Conservation (phyloP, 1,284 basidiomycete genomes). For the Ceratobasidium sp. region DNA sequence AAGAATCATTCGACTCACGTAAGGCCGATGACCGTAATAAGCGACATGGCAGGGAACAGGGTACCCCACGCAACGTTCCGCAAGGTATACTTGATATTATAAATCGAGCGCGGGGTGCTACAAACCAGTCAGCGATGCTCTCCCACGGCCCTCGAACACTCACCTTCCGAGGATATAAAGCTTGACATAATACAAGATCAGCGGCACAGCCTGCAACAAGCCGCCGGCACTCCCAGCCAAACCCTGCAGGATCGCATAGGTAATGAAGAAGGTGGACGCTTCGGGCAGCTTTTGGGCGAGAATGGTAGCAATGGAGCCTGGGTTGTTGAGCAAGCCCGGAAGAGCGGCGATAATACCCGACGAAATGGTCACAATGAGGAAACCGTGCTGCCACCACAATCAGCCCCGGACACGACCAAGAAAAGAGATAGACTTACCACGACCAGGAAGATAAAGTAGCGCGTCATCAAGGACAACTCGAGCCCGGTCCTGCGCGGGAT, state of each 20-base stretch:
- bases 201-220: slow-evolving; percentile 69
- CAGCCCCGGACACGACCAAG: slow-evolving; percentile 1
- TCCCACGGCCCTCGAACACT: slow-evolving; percentile 57
- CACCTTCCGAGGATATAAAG: slow-evolving; percentile 61
- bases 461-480: slow-evolving; percentile 77
- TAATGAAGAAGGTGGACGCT: slow-evolving; percentile 83
- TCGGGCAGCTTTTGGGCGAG: slow-evolving; percentile 72
- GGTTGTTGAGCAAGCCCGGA: slow-evolving; percentile 60
- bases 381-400: slow-evolving; percentile 62
- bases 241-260: slow-evolving; percentile 57
- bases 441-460: slow-evolving; percentile 80
- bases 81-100: slow-evolving; percentile 56
- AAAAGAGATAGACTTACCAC: slow-evolving; percentile 60
- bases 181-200: slow-evolving; percentile 75
- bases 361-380: slow-evolving; percentile 76
- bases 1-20: background rate
- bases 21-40: slow-evolving; percentile 51
- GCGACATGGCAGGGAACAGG: slow-evolving; percentile 64
- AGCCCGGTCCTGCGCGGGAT: slow-evolving; percentile 77
- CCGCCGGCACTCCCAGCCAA: slow-evolving; percentile 60
- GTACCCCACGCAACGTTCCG: slow-evolving; percentile 83
- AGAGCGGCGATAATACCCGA: slow-evolving; percentile 67
- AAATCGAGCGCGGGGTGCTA: slow-evolving; percentile 60
- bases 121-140: background rate
- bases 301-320: slow-evolving; percentile 62